Evolutionary conservation across 139 green algal genomes (phyloP), one percentile per base, ranked within the genome.

Genomic region (Coelastrella sp.): DNA sequence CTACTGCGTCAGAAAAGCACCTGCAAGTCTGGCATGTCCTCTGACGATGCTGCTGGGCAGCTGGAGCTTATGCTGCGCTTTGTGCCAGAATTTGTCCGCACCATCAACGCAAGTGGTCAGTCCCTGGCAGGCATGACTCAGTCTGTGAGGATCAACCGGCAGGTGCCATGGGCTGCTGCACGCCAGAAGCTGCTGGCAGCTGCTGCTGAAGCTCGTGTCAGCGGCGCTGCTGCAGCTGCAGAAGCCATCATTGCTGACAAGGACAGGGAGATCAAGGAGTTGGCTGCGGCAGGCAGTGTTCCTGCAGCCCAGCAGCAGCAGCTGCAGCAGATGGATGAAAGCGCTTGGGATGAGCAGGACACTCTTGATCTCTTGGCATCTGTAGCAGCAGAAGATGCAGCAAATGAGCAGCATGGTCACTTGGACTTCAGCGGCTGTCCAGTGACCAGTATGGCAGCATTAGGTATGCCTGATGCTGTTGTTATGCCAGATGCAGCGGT

Each of bases 1-100:
- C 78, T 88, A 61, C 54, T 91, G 78, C 87, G 87, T 68, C 75
- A 81, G 78, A 84, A 78, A 58, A 83, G 79, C 87, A 87, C 87
- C n/a, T 87, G 10, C 79, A 82, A 73, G 56, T n/a, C 47, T 17
- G 87, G 87, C 66, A 73, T 91, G 78, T 88, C 87, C 54, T 13
- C 66, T 17, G 57, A 19, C 10, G 79, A 91, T 11, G 80, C 87
- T 3, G 79, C 10, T 7, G 66, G 76, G 66, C 78, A 87, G 87
- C 79, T 91, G 56, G 78, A 87, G 19, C 57, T 84, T 59, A 17
- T 91, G 64, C 17, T 87, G 68, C 79, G 87, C 66, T 60, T 91
- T 6, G 78, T 88, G 56, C 87, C 87, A 10, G 87, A 81, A 7
- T 87, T 80, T 22, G 14, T 91, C 65, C 54, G 79, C 17, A n/a